phyloP scores from a whole-genome alignment of 495 filamentous ascomycete genomes.

The Penicillium cosmopolitanum region DNA sequence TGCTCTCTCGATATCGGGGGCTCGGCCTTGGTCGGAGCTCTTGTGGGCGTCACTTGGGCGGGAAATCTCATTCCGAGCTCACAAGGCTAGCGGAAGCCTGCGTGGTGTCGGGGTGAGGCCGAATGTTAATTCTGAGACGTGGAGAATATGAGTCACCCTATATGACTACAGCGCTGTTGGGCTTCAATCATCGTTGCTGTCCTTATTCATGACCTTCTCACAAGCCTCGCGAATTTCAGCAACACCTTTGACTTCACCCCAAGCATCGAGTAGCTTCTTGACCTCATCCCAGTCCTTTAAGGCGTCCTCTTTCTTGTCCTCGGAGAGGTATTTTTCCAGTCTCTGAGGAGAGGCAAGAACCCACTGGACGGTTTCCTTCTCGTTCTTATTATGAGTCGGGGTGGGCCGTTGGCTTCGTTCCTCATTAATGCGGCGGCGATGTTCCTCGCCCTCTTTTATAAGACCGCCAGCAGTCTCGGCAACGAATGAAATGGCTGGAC shows the following conservation, averaged over 20 bases:
- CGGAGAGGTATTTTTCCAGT: conserved; percentile 50
- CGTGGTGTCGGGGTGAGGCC: no score
- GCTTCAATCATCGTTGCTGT: conserved; percentile 35
- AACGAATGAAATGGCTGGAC: conserved; percentile 77
- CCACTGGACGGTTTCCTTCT: conserved; percentile 72
- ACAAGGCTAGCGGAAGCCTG: no score
- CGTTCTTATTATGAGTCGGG: conserved; percentile 43
- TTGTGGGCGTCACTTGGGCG: no score
- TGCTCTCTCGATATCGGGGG: no score
- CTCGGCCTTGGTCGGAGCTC: no score
- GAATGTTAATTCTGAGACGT: no score
- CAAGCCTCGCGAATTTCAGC: conserved; percentile 64
- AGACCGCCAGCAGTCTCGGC: conserved; percentile 74
- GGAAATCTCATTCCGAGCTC: no score
- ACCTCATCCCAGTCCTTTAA: conserved; percentile 63
- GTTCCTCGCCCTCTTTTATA: conserved; percentile 56
- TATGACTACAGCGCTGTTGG: neutral
- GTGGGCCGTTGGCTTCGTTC: conserved; percentile 37
- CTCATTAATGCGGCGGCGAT: conserved; percentile 38
- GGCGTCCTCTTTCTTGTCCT: conserved; percentile 56
- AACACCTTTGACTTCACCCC: conserved; percentile 63
- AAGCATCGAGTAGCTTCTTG: conserved; percentile 47
- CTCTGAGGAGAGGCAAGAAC: conserved; percentile 64
- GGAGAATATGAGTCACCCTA: neutral
- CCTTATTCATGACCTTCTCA: conserved; percentile 54